These are phyloP conservation scores for Sclerotiophoma versabilis DNA, from an alignment of 2,329 filamentous ascomycete genomes.

Conservation along the genomic window DNA sequence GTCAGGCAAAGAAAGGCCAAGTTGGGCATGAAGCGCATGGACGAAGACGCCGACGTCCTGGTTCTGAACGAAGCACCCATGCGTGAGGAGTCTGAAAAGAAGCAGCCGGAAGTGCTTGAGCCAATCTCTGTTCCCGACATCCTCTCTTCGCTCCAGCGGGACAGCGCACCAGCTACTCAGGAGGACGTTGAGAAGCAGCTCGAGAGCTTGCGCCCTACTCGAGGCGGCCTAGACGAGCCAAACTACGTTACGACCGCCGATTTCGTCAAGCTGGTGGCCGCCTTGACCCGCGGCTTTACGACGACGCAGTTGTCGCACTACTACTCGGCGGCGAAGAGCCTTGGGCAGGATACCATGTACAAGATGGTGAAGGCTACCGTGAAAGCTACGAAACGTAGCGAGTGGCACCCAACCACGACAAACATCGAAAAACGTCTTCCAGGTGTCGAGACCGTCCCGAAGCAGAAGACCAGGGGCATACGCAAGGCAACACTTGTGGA, in stretches of 20 bases:
- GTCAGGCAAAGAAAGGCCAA: slow-evolving; percentile 39
- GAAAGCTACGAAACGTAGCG: slow-evolving; percentile 32
- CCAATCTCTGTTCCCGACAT: slow-evolving; percentile 30
- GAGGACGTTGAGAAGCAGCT: slow-evolving; percentile 43
- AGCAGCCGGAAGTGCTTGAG: slow-evolving; percentile 14
- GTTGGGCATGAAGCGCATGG: slow-evolving; percentile 43
- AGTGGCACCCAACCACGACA: slow-evolving; percentile 41
- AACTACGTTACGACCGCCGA: slow-evolving; percentile 38
- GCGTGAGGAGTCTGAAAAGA: neutral
- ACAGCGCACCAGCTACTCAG: slow-evolving; percentile 29
- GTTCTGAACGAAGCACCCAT: slow-evolving; percentile 41
- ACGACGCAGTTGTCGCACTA: slow-evolving; percentile 40
- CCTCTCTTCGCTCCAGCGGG: slow-evolving; percentile 35
- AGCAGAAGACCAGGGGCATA: slow-evolving; percentile 14
- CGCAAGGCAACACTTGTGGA: slow-evolving; percentile 44
- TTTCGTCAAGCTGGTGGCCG: slow-evolving; percentile 34
- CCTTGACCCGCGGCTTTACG: slow-evolving; percentile 39
- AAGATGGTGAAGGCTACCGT: slow-evolving; percentile 25
- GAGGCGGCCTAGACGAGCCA: slow-evolving; percentile 29
- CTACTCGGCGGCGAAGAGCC: slow-evolving; percentile 37
- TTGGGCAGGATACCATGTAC: slow-evolving; percentile 23
- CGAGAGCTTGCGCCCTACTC: slow-evolving; percentile 39
- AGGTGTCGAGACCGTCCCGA: slow-evolving; percentile 22
- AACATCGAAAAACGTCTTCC: slow-evolving; percentile 35
- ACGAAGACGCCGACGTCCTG: slow-evolving; percentile 46